Evolutionary conservation across 2,329 filamentous ascomycete genomes (phyloP).

Genomic region (Pseudopyrenochaeta lycopersici): DNA sequence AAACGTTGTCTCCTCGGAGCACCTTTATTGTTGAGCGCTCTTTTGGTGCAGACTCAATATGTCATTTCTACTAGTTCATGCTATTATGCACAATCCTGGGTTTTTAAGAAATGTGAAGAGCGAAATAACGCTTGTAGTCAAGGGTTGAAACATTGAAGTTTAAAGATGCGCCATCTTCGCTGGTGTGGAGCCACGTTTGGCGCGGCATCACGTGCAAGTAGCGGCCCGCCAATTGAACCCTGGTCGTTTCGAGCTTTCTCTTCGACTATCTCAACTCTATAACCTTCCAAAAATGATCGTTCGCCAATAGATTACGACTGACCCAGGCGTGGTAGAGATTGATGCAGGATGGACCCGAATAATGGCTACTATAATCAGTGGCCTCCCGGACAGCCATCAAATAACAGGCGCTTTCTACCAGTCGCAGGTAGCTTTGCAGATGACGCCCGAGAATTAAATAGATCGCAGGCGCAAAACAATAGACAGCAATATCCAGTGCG

Average conservation of each 20-base stretch:
- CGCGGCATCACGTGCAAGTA: conserved; percentile 8
- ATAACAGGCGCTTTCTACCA: conserved; percentile 29
- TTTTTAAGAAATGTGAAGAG: no score
- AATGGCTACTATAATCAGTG: conserved; percentile 32
- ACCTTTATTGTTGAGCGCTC: no score
- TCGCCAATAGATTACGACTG: conserved; percentile 23
- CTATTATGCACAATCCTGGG: no score
- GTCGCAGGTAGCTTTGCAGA: conserved; percentile 29
- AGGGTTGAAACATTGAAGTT: neutral
- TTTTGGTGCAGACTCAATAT: no score
- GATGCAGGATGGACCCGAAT: conserved; percentile 30
- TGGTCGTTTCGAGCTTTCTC: conserved; percentile 12
- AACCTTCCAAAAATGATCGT: conserved; percentile 24
- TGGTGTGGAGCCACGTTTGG: neutral
- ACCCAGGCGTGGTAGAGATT: conserved; percentile 8
- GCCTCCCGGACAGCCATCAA: conserved; percentile 24
- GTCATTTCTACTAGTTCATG: no score
- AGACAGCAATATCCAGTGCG: conserved; percentile 24
- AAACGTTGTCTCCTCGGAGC: neutral
- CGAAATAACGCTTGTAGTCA: neutral
- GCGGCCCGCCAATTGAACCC: conserved; percentile 2
- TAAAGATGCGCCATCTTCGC: neutral
- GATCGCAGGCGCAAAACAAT: conserved; percentile 13
- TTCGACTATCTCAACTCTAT: conserved; percentile 11
- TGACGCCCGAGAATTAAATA: conserved; percentile 16